These are phyloP conservation scores for Leishmania major DNA, from an alignment of 208 protist species.

Conservation along the genomic window DNA sequence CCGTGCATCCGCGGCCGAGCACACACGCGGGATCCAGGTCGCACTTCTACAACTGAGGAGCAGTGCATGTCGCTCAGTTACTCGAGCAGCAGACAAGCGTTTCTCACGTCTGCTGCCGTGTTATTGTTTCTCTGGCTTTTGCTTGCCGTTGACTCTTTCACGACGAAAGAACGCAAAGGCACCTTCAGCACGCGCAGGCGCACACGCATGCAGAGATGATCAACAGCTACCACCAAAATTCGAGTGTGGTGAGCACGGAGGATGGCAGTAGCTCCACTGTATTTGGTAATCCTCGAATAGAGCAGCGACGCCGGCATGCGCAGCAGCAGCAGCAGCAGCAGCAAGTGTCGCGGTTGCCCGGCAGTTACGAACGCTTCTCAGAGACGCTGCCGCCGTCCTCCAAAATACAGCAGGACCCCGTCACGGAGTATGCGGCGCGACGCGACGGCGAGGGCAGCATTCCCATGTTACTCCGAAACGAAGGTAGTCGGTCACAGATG, in stretches of 20 bases:
- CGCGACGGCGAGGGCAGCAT: not conserved
- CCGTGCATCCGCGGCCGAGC: not conserved
- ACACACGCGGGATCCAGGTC: not conserved
- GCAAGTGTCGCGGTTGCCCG: not conserved
- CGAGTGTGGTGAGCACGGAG: slow-evolving; percentile 28
- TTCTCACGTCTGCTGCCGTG: not conserved
- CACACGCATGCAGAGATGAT: slow-evolving; percentile 16
- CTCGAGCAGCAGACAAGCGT: no score
- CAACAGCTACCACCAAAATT: slow-evolving; percentile 29
- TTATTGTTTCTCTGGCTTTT: not conserved
- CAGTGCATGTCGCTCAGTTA: no score
- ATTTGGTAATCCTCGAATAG: slow-evolving; percentile 6
- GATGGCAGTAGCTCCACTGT: slow-evolving; percentile 30
- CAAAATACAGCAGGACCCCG: not conserved
- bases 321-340: not conserved
- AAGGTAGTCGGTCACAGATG: not conserved
- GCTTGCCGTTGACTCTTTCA: not conserved
- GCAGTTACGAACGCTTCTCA: not conserved
- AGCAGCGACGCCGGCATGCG: not conserved
- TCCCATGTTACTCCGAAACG: not conserved
- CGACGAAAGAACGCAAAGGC: not conserved
- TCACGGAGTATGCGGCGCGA: not conserved
- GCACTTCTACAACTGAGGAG: not conserved
- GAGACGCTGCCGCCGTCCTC: not conserved
- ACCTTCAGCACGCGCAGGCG: no score